These are phyloP conservation scores for Galeopsis tetrahit DNA, from an alignment of 257 asterid genomes.

Conservation along the genomic window DNA sequence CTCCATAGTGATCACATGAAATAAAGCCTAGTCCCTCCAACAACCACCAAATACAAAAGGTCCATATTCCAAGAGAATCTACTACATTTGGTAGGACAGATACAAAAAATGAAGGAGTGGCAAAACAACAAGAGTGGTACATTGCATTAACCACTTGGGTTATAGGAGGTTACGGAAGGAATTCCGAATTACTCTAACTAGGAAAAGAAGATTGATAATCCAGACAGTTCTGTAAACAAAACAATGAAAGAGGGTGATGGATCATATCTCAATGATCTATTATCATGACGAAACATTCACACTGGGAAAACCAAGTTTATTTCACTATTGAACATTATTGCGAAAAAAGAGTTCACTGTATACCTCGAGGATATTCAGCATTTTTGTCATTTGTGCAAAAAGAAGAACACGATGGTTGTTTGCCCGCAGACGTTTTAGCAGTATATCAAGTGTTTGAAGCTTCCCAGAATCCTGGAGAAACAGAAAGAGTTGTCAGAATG, in stretches of 20 bases:
- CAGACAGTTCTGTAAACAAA: neutral
- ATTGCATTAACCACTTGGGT: neutral
- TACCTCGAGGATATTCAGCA: slow-evolving; percentile 97
- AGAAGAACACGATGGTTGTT: slow-evolving; percentile 90
- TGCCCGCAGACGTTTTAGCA: slow-evolving; percentile 88
- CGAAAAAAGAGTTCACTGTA: slow-evolving; percentile 24
- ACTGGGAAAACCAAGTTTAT: slow-evolving; percentile 14
- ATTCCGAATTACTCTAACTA: neutral
- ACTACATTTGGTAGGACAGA: slow-evolving; percentile 12
- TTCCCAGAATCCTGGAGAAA: slow-evolving; percentile 92
- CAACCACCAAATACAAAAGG: neutral
- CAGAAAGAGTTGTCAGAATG: slow-evolving; percentile 27
- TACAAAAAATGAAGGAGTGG: neutral
- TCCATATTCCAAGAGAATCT: slow-evolving; percentile 12
- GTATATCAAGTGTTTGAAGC: slow-evolving; percentile 93
- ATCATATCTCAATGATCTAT: slow-evolving; percentile 15
- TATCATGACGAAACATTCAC: slow-evolving; percentile 19
- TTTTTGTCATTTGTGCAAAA: slow-evolving; percentile 97
- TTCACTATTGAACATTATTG: slow-evolving; percentile 18
- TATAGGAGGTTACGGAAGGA: neutral
- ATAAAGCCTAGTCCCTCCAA: neutral
- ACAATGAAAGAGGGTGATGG: slow-evolving; percentile 1
- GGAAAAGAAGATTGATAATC: neutral
- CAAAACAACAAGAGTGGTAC: neutral
- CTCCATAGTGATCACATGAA: neutral